Base-by-base conservation (phyloP, 1,139 yeast species). In the Diutina sp. region DNA sequence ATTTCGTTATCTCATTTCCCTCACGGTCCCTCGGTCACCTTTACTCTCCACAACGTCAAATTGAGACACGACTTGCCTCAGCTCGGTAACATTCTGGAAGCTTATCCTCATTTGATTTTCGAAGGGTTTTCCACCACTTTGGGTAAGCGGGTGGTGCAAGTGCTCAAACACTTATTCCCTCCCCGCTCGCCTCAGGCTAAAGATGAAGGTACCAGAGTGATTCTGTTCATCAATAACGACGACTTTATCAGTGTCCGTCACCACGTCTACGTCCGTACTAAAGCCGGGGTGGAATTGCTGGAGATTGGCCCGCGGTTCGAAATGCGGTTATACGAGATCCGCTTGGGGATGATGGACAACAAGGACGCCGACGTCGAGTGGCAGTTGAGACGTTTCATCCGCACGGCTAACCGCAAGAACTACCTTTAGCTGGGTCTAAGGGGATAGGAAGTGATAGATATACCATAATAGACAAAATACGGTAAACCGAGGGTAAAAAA, bases 301-400 rank as follows among this genome's bases (percentile, higher is more conserved):
- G 99, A 93, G 67, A 87, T 95, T 48, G 99, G 99, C 0, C 99
- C 99, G n/a, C 76, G 99, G 60, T 93, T 93, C 65, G 99, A 95
- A 71, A 90, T 93, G 98, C 83, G 90, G 68, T 73, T 93, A 60
- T 93, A 84, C 67, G 97, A 93, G 68, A 74, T 95, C 61, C 82
- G 85, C 66, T 76, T 95, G 62, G 98, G 99, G 3, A 88, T 96
- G 55, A 74, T 93, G 60, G 99, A 93, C 65, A 90, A 91, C 68
- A 88, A 88, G 72, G 98, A 95, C 69, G 97, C 97, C n/a, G 99
- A 93, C 66, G 84, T 90, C 38, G 99, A 93, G 70, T 93, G 99
- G 99, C 90, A 89, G 73, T 75, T 89, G 64, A 82, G 96, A 69
- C 84, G 97, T 64, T 93, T 91, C 65, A 90, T 90, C 56, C 81